Evolutionary conservation across 345 rosid genomes (phyloP), one percentile per base, ranked within the genome.

Genomic region (Erysimum cheiranthoides): DNA sequence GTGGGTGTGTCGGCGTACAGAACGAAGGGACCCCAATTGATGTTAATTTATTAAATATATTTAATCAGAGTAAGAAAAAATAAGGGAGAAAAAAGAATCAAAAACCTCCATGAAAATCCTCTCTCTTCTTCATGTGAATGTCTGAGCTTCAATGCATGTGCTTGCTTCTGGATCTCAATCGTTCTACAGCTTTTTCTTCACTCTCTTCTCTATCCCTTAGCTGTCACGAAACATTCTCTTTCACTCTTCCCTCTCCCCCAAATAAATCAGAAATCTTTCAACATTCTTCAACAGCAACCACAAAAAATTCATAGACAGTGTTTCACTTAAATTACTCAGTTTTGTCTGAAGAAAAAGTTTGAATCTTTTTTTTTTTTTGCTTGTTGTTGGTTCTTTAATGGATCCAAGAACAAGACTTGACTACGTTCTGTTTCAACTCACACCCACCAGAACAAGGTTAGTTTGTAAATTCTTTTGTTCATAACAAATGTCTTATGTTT

Each of bases 391-490:
- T 58, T 62, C 62, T 66, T 14, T 49, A 11, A 95, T 95, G 99
- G 99, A 95, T 76, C 82, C 93, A 4, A 85, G 87, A 73, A 87
- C 91, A 52, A 84, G 87, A 77, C 89, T 95, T 73, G 97, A 92
- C 62, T 84, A 88, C 82, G 96, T 80, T 79, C 87, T 95, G 73
- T 95, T 95, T 69, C 99, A 92, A 71, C 97, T 95, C 83, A 92
- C 99, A 43, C 97, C 97, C 54, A 95, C 99, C 52, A 90, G 96
- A 80, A 95, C 97, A 80, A 95, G 99, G 99, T 95, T 95, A 86
- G 2, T 25, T 58, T 71, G 38, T 16, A 40, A 27, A 10, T 17
- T 38, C 27, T 5, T 43, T 31, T 17, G 2, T 60, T 34, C n/a
- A 6, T 4, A 1, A 13, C 14, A 7, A 61, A 21, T 7, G 9